phyloP scores from a whole-genome alignment of 192 early-diverging fungal genomes.

The Linnemannia zychae region DNA sequence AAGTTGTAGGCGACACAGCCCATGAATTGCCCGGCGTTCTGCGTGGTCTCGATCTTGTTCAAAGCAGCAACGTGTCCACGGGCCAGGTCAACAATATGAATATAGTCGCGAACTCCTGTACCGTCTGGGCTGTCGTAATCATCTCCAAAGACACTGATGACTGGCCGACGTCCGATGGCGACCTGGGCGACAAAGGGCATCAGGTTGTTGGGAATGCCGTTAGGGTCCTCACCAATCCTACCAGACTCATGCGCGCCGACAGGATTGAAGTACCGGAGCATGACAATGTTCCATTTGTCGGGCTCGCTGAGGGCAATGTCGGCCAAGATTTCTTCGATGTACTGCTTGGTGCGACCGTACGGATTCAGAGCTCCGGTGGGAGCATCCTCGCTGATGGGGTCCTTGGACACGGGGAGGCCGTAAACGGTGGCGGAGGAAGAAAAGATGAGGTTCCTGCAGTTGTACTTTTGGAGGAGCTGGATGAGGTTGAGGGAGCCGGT shows the following conservation, averaged over 20 bases:
- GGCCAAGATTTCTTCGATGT: slow-evolving; percentile 84
- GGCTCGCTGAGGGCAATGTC: slow-evolving; percentile 74
- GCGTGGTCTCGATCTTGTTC: slow-evolving; percentile 70
- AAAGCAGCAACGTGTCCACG: slow-evolving; percentile 88
- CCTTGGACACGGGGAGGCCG: slow-evolving; percentile 68
- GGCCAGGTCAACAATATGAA: slow-evolving; percentile 94
- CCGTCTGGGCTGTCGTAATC: slow-evolving; percentile 95
- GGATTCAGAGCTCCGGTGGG: slow-evolving; percentile 84
- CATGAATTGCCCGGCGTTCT: slow-evolving; percentile 45
- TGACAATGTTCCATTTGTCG: slow-evolving; percentile 70
- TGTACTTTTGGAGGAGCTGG: slow-evolving; percentile 83
- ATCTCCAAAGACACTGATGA: slow-evolving; percentile 90
- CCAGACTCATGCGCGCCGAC: slow-evolving; percentile 93
- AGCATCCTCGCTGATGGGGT: slow-evolving; percentile 73
- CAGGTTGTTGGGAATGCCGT: slow-evolving; percentile 89
- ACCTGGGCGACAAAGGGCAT: slow-evolving; percentile 95
- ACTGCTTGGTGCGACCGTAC: slow-evolving; percentile 94
- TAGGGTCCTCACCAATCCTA: slow-evolving; percentile 91
- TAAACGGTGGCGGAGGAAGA: slow-evolving; percentile 96
- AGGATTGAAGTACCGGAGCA: slow-evolving; percentile 94
- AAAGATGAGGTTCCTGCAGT: slow-evolving; percentile 91
- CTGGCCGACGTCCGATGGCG: slow-evolving; percentile 84
- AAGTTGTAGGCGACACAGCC: slow-evolving; percentile 87
- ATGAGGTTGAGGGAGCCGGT: slow-evolving; percentile 88
- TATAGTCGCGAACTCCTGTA: slow-evolving; percentile 91